Base-by-base conservation (phyloP, 2,329 filamentous ascomycete genomes). In the Phaeomoniella chlamydospora region DNA sequence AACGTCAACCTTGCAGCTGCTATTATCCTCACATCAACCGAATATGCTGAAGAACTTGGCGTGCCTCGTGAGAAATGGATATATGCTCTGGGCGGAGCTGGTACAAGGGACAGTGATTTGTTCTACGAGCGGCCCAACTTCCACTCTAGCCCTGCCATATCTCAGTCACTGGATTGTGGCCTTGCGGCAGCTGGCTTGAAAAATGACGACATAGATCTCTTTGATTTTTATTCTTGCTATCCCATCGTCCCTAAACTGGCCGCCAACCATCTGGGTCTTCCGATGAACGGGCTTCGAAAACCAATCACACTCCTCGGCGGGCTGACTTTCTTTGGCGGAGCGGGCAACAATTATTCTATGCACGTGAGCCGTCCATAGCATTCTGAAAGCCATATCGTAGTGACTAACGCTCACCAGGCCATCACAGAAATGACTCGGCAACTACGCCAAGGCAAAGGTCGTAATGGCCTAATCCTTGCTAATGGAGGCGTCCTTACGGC, bases 291-390 rank as follows among this genome's bases (percentile, higher is more conserved):
- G 1, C 48, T 59, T 1, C 18, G 52, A 2, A 75, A 71, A 41
- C 64, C 70, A 0, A 62, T 79, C 14, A 78, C 73, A 0, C 52
- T 80, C 0, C 59, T 81, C 0, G 77, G 77, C 0, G 77, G 77
- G 0, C 47, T 82, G 36, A 80, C 77, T 3, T 77, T 69, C 1
- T 81, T 81, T 39, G 77, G 77, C 0, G 77, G 77, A 0, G 77
- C 77, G 4, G 77, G 77, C 0, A 81, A 81, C 42, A 80, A 80
- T 37, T 81, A 81, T 40, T 77, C 72, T 0, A 73, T 80, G 67
- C 76, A 81, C 55, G 74, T 69, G 48, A 57, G 53, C 22, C 4
- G 29, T 4, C 10, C 19, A 6, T 14, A 15, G 10, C 15, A 34
- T 10, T 15, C 31, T 37, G 18, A 34, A 13, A 10, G 17, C 10